Conservation (phyloP, 306 rosid genomes). For the Begonia peltatifolia region DNA sequence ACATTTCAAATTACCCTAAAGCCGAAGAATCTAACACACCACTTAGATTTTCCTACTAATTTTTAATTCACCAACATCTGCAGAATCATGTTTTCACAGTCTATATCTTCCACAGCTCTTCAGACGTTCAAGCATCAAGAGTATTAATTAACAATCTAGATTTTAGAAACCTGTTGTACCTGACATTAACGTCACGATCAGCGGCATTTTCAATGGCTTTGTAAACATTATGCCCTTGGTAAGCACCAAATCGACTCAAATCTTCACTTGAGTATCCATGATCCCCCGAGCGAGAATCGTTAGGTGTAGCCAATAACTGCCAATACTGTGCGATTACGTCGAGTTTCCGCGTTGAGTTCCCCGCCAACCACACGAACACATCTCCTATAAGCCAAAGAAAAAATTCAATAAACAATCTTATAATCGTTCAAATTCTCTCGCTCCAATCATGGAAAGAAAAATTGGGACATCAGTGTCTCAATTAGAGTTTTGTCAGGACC, state of each 20-base stretch:
- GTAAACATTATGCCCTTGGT: slow-evolving; percentile 56
- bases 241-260: slow-evolving; percentile 54
- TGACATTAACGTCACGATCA: slow-evolving; percentile 47
- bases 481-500: not conserved
- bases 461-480: not conserved
- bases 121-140: no score
- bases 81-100: no score
- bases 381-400: slow-evolving; percentile 32
- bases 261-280: slow-evolving; percentile 54
- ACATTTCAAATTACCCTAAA: no score
- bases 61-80: no score
- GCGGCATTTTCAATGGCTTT: slow-evolving; percentile 55
- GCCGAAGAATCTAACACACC: no score
- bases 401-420: not conserved
- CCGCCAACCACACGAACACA: slow-evolving; percentile 75
- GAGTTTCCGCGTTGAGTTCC: slow-evolving; percentile 47
- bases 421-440: not conserved
- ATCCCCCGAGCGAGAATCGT: slow-evolving; percentile 69
- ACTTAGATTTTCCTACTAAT: no score
- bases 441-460: not conserved
- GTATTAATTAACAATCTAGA: no score
- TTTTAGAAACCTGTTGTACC: slow-evolving; percentile 19
- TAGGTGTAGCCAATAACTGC: slow-evolving; percentile 45
- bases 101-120: no score
- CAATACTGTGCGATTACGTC: slow-evolving; percentile 82